Base-by-base conservation (phyloP, 139 green algal genomes). In the Nannochloris sp. region DNA sequence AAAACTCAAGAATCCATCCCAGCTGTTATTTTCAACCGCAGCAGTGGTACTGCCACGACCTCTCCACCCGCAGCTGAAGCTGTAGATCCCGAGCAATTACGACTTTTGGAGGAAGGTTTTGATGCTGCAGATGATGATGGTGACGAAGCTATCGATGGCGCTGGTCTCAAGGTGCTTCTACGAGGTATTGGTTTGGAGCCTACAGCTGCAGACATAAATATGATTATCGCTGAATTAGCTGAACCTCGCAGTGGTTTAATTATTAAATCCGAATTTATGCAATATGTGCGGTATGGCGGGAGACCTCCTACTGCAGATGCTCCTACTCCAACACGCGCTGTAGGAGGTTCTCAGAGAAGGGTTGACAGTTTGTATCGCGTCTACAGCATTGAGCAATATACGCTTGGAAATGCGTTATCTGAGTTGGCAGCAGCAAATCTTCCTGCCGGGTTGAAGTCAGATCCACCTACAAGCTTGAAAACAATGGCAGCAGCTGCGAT, bases 71-170 rank as follows among this genome's bases (percentile, higher is more conserved):
- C 13, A 48, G 2, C 8, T 45, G 38, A 58, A 35, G 27, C 51
- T 36, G 39, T 83, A 24, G 75, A 73, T 48, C 72, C 71, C 7
- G 69, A 81, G 62, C 72, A 78, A 59, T 54, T 85, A 34, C n/a
- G 47, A 7, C 54, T 75, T 24, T 51, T 85, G 37, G 55, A 68
- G 35, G 58, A 73, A 13, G 55, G 70, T 10, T 83, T 81, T 68
- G 76, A 81, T 13, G 55, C 25, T 4, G 27, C n/a, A 23, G 70
- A 77, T 14, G 36, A 14, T n/a, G 63, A 77, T 14, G 63, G 55
- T 3, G 70, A 77, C 15, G 61, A 39, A 42, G 56, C 7, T 46
- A 37, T 60, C 3, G 27, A 51, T 24, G 44, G 32, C 1, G 23
- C 23, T 4, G 63, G 39, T 36, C 47, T 77, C 38, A 60, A 45